These are phyloP conservation scores for Solanum sejunctum DNA, from an alignment of 257 asterid species.

Conservation along the genomic window DNA sequence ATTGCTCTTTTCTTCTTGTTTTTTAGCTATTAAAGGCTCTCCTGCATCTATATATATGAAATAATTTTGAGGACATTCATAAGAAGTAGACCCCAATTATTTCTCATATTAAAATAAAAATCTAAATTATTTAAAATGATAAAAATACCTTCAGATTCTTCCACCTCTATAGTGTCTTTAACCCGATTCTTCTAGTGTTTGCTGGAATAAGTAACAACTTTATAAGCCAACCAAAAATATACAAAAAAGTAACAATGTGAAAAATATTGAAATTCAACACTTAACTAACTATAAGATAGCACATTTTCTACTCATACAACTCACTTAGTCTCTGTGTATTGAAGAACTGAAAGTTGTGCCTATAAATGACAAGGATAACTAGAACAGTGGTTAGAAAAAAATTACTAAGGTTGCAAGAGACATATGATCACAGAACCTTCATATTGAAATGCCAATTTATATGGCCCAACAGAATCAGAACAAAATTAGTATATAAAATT, in stretches of 20 bases:
- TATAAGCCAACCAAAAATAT: not conserved
- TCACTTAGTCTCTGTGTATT: conserved; percentile 89
- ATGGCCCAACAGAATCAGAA: not conserved
- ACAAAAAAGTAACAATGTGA: not conserved
- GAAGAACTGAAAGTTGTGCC: conserved; percentile 99
- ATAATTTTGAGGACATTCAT: not conserved
- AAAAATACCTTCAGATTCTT: conserved; percentile 72
- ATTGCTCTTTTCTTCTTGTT: conserved; percentile 85
- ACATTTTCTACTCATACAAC: conserved; percentile 96
- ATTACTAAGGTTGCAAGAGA: not conserved
- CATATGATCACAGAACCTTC: not conserved
- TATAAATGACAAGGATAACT: conserved; percentile 5
- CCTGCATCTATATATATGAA: conserved; percentile 45
- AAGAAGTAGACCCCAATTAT: conserved; percentile 1
- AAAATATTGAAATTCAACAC: not conserved
- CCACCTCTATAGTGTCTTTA: conserved; percentile 82
- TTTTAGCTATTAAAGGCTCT: conserved; percentile 93
- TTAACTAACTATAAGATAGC: conserved; percentile 77
- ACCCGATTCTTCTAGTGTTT: conserved; percentile 73
- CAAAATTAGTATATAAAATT: not conserved
- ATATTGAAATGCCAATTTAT: not conserved
- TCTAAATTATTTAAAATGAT: not conserved
- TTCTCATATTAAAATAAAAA: conserved; percentile 3
- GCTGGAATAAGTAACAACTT: conserved; percentile 25
- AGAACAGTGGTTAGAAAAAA: not conserved